Evolutionary conservation across 805 yeast genomes (phyloP).

Genomic region (Maudiozyma saulgeensis): DNA sequence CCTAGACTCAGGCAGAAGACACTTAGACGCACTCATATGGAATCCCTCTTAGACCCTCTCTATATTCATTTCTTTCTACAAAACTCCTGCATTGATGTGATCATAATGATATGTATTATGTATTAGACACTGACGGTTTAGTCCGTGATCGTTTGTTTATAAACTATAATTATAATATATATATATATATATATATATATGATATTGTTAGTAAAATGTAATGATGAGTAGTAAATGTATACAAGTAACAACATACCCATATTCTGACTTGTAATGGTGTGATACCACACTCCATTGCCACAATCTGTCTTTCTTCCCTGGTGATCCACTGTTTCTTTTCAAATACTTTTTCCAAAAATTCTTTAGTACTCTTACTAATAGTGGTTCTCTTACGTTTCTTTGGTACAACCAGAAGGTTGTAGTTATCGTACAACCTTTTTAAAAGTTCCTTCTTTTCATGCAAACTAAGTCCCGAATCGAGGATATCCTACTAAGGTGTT

Average conservation of each 20-base stretch:
- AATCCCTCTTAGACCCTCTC: not conserved
- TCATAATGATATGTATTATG: too few species aligned
- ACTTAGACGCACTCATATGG: not conserved
- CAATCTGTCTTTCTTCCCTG: slow-evolving; percentile 16
- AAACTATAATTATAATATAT: too few species aligned
- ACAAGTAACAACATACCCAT: slow-evolving; percentile 16
- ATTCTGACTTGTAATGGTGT: slow-evolving; percentile 18
- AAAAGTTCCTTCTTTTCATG: slow-evolving; percentile 6
- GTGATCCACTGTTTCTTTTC: slow-evolving; percentile 14
- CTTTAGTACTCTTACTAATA: too few species aligned
- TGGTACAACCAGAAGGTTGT: too few species aligned
- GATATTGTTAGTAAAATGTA: too few species aligned
- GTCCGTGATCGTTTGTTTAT: too few species aligned
- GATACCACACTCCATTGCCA: slow-evolving; percentile 16
- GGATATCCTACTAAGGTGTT: slow-evolving; percentile 1
- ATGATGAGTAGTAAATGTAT: too few species aligned
- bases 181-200: not conserved
- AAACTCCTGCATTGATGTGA: not conserved
- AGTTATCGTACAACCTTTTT: too few species aligned
- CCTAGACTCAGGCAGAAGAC: slow-evolving; percentile 1
- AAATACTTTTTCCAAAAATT: too few species aligned
- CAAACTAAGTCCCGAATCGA: slow-evolving; percentile 4
- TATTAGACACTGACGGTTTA: too few species aligned
- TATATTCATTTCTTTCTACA: slow-evolving; percentile 26
- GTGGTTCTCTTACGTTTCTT: too few species aligned